Evolutionary conservation across 2,329 filamentous ascomycete genomes (phyloP).

Genomic region (Colletotrichum shisoi): DNA sequence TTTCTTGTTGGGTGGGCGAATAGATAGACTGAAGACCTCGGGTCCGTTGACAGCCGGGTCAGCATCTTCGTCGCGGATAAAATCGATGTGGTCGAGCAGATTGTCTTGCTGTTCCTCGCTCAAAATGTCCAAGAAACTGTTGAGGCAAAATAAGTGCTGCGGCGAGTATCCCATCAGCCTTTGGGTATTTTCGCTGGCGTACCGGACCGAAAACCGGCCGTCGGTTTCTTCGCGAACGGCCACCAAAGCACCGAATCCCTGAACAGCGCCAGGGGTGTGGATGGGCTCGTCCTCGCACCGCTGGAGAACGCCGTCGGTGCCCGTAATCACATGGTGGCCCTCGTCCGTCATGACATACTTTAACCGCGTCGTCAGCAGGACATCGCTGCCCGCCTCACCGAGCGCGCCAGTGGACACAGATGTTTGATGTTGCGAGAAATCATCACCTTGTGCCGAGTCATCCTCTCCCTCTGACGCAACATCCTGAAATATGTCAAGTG

Average conservation of each 20-base stretch:
- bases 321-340: constrained; percentile 84
- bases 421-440: constrained; percentile 9
- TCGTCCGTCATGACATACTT: constrained; percentile 78
- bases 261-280: constrained; percentile 82
- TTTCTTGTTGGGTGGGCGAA: constrained; percentile 66
- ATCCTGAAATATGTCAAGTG: constrained; percentile 45
- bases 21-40: constrained; percentile 82
- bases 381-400: constrained; percentile 16
- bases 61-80: constrained; percentile 81
- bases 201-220: constrained; percentile 72
- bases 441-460: constrained; percentile 10
- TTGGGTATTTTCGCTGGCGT: constrained; percentile 83
- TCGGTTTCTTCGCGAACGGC: constrained; percentile 75
- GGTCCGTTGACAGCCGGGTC: constrained; percentile 79
- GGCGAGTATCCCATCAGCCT: constrained; percentile 79
- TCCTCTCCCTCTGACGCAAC: constrained; percentile 44
- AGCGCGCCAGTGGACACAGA: constrained; percentile 2
- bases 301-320: constrained; percentile 75
- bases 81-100: constrained; percentile 85
- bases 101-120: constrained; percentile 85
- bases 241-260: constrained; percentile 80
- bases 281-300: constrained; percentile 92
- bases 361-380: constrained; percentile 74
- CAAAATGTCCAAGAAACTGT: constrained; percentile 83
- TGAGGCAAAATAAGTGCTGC: constrained; percentile 74